Percentiles rank a stretch among this genome's conserved stretches.
Conservation (phyloP, 176 grass and related monocot species). For the Triticum dicoccoides region DNA sequence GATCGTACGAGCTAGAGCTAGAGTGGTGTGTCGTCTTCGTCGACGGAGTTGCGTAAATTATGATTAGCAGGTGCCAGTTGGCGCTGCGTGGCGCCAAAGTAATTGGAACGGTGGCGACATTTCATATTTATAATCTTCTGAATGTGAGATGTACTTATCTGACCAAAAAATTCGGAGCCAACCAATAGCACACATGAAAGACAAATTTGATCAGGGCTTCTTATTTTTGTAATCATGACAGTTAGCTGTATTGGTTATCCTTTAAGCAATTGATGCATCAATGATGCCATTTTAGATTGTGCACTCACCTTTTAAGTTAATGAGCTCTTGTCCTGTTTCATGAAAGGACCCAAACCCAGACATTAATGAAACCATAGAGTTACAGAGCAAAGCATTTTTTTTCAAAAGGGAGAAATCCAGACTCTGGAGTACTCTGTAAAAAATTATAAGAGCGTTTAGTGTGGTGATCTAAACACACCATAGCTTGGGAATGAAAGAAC, state of each 20-base stretch:
- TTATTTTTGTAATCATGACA: neutral
- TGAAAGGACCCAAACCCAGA: neutral
- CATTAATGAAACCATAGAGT: no score
- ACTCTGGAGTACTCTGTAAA: no score
- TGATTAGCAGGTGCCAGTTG: neutral
- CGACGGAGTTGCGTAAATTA: neutral
- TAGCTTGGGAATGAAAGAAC: no score
- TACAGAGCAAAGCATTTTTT: no score
- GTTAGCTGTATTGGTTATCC: neutral
- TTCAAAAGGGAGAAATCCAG: no score
- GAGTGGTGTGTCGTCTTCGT: slow-evolving; percentile 13
- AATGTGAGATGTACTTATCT: slow-evolving; percentile 12
- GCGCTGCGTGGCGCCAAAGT: slow-evolving; percentile 3
- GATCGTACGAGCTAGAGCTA: neutral
- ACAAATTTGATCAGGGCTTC: slow-evolving; percentile 2
- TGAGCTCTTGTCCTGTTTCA: neutral
- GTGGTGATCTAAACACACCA: no score
- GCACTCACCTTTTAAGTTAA: neutral
- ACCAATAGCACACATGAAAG: slow-evolving; percentile 9
- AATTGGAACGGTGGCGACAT: slow-evolving; percentile 3
- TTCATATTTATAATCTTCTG: neutral
- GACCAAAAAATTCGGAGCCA: neutral
- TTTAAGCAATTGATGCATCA: neutral
- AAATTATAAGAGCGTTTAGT: no score
- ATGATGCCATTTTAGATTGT: neutral